Evolutionary conservation across 805 yeast species (phyloP).

Genomic region (Wickerhamiella bombiphila): DNA sequence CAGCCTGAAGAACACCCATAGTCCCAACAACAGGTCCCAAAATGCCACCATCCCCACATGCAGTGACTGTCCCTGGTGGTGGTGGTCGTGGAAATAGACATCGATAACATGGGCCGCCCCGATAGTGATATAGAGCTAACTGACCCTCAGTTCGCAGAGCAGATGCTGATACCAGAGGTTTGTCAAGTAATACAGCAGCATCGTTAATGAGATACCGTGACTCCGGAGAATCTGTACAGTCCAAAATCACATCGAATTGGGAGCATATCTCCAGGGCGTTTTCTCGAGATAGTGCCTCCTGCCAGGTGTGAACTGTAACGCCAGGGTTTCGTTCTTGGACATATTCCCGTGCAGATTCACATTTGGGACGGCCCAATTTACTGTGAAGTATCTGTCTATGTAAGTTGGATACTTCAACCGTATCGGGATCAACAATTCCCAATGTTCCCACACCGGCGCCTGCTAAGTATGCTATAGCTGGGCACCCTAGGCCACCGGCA

Average conservation of each 20-base stretch:
- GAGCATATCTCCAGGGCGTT: conserved; percentile 52
- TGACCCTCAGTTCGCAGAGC: conserved; percentile 91
- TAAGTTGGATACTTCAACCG: conserved; percentile 69
- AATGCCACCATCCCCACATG: conserved; percentile 90
- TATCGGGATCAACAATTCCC: conserved; percentile 80
- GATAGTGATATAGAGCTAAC: conserved; percentile 55
- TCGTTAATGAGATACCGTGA: conserved; percentile 81
- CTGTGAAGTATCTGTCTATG: conserved; percentile 82
- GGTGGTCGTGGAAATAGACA: conserved; percentile 91
- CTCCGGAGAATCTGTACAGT: conserved; percentile 89
- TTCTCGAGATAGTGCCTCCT: conserved; percentile 20
- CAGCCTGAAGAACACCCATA: conserved; percentile 77
- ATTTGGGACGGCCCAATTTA: conserved; percentile 57
- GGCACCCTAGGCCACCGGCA: conserved; percentile 95
- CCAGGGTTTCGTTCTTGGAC: conserved; percentile 50
- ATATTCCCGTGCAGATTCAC: conserved; percentile 57
- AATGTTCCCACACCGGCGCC: conserved; percentile 75
- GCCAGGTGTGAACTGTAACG: conserved; percentile 39
- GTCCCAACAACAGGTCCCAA: conserved; percentile 93
- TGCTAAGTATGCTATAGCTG: conserved; percentile 67
- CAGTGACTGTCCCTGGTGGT: conserved; percentile 60
- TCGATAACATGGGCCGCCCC: conserved; percentile 78
- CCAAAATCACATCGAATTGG: conserved; percentile 65
- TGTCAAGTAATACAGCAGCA: conserved; percentile 50
- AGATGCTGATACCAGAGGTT: conserved; percentile 78